phyloP scores from a whole-genome alignment of 225 moss, liverwort and hornwort genomes.

The Marchantia polymorpha region DNA sequence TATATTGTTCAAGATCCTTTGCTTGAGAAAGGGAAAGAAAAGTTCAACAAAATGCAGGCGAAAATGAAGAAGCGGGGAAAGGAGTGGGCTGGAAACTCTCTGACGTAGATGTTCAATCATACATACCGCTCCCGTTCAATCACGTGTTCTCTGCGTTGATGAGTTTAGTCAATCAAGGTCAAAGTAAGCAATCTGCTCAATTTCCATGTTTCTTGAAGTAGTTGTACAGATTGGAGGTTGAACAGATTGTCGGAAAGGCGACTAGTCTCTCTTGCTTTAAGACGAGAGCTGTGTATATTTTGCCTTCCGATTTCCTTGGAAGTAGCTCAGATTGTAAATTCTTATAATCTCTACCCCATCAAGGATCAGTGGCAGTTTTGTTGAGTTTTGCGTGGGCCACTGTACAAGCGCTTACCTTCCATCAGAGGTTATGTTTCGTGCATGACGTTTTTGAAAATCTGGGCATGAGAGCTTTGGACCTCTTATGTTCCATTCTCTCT shows the following conservation, averaged over 20 bases:
- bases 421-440: no score
- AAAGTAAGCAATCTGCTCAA: no score
- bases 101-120: constrained; percentile 31
- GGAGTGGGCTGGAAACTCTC: constrained; percentile 90
- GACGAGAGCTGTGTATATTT: not conserved
- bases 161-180: not conserved
- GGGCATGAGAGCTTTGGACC: no score
- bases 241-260: not conserved
- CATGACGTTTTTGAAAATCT: no score
- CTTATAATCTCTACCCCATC: no score
- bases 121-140: not conserved
- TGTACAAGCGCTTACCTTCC: no score
- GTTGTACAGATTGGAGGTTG: not conserved
- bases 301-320: not conserved
- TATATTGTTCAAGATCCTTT: constrained; percentile 86
- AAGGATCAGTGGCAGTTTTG: no score
- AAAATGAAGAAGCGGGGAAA: constrained; percentile 72
- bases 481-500: no score
- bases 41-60: constrained; percentile 93
- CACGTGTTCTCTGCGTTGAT: not conserved
- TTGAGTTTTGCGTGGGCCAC: no score
- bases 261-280: not conserved
- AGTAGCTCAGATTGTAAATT: no score
- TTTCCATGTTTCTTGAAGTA: not conserved
- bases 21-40: constrained; percentile 86